Percentiles rank a stretch among this genome's conserved stretches.
Conservation (phyloP, 345 rosid species). For the Draba incana region DNA sequence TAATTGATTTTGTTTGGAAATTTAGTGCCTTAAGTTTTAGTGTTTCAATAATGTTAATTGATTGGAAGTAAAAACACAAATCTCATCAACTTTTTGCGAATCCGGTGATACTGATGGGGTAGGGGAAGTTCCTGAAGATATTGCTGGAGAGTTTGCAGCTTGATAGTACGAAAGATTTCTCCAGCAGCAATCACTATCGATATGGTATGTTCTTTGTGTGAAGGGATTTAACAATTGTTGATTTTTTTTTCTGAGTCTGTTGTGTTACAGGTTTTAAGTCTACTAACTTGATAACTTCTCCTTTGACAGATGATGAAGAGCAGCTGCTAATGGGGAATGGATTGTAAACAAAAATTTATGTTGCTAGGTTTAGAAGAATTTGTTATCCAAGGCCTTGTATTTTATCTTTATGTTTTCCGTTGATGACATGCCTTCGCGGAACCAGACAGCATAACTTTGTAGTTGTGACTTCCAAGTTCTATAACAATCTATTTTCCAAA, state of each 20-base stretch:
- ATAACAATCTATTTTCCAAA: too few species aligned
- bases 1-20: conserved; percentile 20
- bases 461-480: background rate
- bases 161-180: conserved; percentile 51
- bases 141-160: conserved; percentile 64
- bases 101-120: conserved; percentile 54
- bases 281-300: conserved; percentile 51
- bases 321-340: conserved; percentile 54
- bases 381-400: conserved; percentile 22
- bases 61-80: conserved; percentile 16
- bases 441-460: conserved; percentile 20
- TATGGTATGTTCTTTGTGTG: conserved; percentile 67
- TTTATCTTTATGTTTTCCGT: conserved; percentile 13
- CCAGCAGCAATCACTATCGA: conserved; percentile 51
- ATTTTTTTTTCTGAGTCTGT: conserved; percentile 27
- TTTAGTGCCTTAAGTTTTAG: background rate
- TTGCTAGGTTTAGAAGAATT: conserved; percentile 42
- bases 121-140: conserved; percentile 87
- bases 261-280: conserved; percentile 36
- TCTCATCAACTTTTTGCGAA: conserved; percentile 36
- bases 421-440: conserved; percentile 2
- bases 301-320: conserved; percentile 58
- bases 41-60: conserved; percentile 19
- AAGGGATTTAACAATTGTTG: conserved; percentile 34
- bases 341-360: conserved; percentile 45